Conservation (phyloP, 2,329 filamentous ascomycete species). For the Plenodomus tracheiphilus region DNA sequence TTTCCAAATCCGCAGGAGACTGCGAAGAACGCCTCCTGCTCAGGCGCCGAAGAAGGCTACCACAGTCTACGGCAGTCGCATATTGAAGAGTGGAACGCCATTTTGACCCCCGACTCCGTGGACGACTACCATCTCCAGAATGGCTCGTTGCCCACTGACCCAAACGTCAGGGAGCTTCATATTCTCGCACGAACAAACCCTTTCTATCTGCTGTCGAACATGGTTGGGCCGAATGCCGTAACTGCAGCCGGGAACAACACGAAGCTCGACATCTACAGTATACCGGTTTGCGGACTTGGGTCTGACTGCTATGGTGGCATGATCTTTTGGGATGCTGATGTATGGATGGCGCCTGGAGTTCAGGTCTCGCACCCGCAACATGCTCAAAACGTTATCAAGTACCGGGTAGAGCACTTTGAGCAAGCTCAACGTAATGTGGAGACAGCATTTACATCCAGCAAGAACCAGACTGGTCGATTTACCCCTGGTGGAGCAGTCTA, state of each 20-base stretch:
- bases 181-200: conserved; percentile 60
- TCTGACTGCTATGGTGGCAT: conserved; percentile 69
- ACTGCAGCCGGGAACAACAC: conserved; percentile 53
- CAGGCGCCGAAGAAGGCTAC: conserved; percentile 59
- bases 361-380: conserved; percentile 65
- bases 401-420: conserved; percentile 60
- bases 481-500: conserved; percentile 63
- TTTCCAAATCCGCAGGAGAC: conserved; percentile 61
- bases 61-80: conserved; percentile 60
- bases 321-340: conserved; percentile 69
- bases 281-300: conserved; percentile 68
- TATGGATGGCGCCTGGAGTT: conserved; percentile 71
- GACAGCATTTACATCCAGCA: conserved; percentile 59
- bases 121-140: conserved; percentile 63
- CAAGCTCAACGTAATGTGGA: conserved; percentile 65
- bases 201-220: conserved; percentile 61
- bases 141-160: conserved; percentile 61
- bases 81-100: conserved; percentile 62
- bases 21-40: conserved; percentile 59
- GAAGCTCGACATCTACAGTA: conserved; percentile 63
- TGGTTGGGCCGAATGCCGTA: conserved; percentile 58
- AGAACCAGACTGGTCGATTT: conserved; percentile 62
- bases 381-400: conserved; percentile 66
- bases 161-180: conserved; percentile 60
- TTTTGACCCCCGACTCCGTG: conserved; percentile 64